Percentiles rank a stretch among this genome's conserved stretches.
phyloP scores from a whole-genome alignment of 768 basidiomycete genomes.

The Leccinum obscurum region DNA sequence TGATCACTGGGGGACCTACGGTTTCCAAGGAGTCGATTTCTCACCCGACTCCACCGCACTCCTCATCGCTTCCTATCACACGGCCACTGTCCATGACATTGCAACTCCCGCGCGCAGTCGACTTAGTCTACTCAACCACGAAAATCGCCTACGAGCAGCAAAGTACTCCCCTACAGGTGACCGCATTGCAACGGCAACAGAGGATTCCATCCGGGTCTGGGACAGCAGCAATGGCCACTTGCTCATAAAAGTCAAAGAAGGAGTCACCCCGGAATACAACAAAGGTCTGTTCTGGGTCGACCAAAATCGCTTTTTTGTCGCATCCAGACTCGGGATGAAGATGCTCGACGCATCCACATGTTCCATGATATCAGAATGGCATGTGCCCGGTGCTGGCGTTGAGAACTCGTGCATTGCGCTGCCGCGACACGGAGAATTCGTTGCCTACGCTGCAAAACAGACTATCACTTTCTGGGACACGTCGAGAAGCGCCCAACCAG shows the following conservation, averaged over 20 bases:
- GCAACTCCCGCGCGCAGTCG: not conserved
- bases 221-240: not conserved
- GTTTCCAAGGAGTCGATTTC: not conserved
- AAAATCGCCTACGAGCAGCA: not conserved
- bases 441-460: not conserved
- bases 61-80: not conserved
- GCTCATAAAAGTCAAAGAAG: not conserved
- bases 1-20: too few species aligned
- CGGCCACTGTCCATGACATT: not conserved
- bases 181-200: not conserved
- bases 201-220: not conserved
- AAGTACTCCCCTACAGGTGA: not conserved
- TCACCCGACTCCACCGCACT: not conserved
- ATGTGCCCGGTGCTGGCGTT: not conserved
- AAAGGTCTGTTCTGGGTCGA: slow-evolving; percentile 40
- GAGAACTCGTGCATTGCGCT: not conserved
- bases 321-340: not conserved
- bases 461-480: not conserved
- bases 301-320: not conserved
- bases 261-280: not conserved
- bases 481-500: not conserved
- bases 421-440: not conserved
- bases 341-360: not conserved
- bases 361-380: not conserved
- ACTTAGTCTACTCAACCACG: not conserved